Percentiles rank a stretch among this genome's conserved stretches.
Conservation (phyloP, 2,329 filamentous ascomycete genomes). For the Fusarium napiforme region DNA sequence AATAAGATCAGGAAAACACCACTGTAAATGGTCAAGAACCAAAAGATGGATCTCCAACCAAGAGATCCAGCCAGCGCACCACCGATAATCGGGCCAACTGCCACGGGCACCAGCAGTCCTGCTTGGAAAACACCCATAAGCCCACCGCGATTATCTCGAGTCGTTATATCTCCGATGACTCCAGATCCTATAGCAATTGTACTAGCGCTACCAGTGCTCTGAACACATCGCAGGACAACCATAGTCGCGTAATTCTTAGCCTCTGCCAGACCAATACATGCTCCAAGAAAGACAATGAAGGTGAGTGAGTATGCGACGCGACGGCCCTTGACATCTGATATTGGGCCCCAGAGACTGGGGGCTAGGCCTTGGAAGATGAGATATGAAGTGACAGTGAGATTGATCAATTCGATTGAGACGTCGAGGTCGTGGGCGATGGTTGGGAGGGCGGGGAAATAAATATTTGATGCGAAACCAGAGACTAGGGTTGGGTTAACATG, state of each 20-base stretch:
- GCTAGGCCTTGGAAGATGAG: constrained; percentile 66
- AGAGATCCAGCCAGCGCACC: constrained; percentile 51
- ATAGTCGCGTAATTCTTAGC: constrained; percentile 55
- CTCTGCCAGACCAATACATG: constrained; percentile 59
- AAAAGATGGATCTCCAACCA: constrained; percentile 37
- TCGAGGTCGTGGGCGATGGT: constrained; percentile 56
- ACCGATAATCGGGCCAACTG: constrained; percentile 56
- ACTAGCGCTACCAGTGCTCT: constrained; percentile 60
- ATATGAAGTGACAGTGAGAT: constrained; percentile 59
- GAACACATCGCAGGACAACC: constrained; percentile 58
- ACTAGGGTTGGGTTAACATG: constrained; percentile 31
- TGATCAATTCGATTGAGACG: constrained; percentile 54
- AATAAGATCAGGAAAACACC: constrained; percentile 9
- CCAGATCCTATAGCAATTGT: constrained; percentile 47
- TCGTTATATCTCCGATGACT: constrained; percentile 49
- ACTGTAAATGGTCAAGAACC: constrained; percentile 33
- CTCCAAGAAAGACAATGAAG: constrained; percentile 63
- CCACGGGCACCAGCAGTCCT: constrained; percentile 52
- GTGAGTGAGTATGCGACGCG: constrained; percentile 58
- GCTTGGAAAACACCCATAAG: constrained; percentile 46
- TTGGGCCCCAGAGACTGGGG: constrained; percentile 61
- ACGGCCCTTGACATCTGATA: constrained; percentile 60
- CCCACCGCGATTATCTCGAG: constrained; percentile 43
- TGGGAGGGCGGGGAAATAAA: constrained; percentile 62
- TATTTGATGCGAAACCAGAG: constrained; percentile 56